Evolutionary conservation across 1,284 basidiomycete genomes (phyloP).

Genomic region (Pisolithus thermaeus): DNA sequence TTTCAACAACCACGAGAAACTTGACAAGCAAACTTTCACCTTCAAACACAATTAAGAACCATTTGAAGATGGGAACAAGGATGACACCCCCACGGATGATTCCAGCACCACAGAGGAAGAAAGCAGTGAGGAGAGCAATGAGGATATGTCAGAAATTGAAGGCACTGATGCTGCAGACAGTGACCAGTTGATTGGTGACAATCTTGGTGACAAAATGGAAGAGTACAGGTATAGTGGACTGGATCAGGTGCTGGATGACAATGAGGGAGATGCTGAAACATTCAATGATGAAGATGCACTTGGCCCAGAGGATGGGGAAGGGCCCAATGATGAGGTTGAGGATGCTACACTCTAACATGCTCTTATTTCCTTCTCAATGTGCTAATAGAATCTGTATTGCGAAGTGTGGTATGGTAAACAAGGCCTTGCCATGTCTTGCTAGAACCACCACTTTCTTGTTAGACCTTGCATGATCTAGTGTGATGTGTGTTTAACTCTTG

Average conservation of each 20-base stretch:
- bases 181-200: neutral
- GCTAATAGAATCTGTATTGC: neutral
- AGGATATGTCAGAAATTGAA: neutral
- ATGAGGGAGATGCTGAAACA: neutral
- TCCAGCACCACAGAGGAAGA: neutral
- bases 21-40: constrained; percentile 1
- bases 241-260: neutral
- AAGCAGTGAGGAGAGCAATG: neutral
- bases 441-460: neutral
- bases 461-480: neutral
- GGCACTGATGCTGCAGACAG: neutral
- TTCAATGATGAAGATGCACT: neutral
- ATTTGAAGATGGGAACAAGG: neutral
- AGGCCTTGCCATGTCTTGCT: neutral
- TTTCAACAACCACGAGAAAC: neutral
- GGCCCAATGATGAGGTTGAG: neutral
- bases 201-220: neutral
- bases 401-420: neutral
- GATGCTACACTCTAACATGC: neutral
- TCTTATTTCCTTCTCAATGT: neutral
- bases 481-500: neutral
- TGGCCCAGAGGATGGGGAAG: neutral
- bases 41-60: neutral
- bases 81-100: neutral
- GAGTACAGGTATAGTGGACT: neutral